Percentiles rank a stretch among this genome's conserved stretches.
Conservation (phyloP, 257 asterid genomes). For the Leonotis leonurus region DNA sequence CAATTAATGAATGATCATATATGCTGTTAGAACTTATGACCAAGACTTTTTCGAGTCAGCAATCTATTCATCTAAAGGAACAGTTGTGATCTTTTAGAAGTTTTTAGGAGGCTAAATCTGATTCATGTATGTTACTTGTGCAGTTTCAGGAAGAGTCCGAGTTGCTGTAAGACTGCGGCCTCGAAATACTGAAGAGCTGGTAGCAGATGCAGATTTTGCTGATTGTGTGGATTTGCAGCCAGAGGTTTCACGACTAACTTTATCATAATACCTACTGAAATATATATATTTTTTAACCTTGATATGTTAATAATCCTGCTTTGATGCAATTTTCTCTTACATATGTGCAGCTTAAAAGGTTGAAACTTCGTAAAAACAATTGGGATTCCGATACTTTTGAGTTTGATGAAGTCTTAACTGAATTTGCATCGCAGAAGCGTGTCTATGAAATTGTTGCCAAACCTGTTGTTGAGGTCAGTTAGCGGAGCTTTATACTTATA, state of each 20-base stretch:
- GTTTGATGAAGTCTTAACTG: constrained; percentile 94
- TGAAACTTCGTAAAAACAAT: constrained; percentile 92
- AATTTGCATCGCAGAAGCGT: constrained; percentile 93
- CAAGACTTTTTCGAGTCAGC: constrained; percentile 1
- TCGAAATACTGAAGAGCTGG: constrained; percentile 83
- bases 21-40: neutral
- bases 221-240: constrained; percentile 98
- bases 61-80: constrained; percentile 6
- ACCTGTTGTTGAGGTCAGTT: constrained; percentile 95
- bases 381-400: constrained; percentile 99
- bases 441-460: constrained; percentile 98
- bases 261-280: constrained; percentile 2
- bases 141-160: constrained; percentile 93
- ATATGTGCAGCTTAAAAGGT: constrained; percentile 75
- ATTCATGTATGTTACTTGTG: constrained; percentile 19
- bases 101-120: constrained; percentile 2
- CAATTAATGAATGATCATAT: neutral
- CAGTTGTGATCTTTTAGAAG: neutral
- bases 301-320: constrained; percentile 8
- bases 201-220: constrained; percentile 98
- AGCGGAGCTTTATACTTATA: constrained; percentile 4
- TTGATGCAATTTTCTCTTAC: constrained; percentile 12
- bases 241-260: constrained; percentile 42
- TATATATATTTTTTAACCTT: constrained; percentile 2
- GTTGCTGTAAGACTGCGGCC: constrained; percentile 96